Conservation (phyloP, 805 yeast genomes). For the Metschnikowia anglica region DNA sequence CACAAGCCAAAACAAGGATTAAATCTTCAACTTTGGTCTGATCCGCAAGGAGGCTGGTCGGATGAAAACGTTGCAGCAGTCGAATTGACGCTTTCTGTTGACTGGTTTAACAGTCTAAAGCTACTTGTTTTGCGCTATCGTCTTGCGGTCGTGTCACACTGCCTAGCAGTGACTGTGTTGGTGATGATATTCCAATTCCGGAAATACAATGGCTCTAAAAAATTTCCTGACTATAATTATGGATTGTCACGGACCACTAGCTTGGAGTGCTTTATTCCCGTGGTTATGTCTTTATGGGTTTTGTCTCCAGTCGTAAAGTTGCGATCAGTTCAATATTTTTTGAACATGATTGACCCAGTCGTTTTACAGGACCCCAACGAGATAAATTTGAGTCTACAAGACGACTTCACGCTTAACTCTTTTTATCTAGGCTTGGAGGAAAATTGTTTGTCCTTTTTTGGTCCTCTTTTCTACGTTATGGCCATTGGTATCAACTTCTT, state of each 20-base stretch:
- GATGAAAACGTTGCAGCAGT: conserved; percentile 23
- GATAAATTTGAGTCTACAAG: conserved; percentile 36
- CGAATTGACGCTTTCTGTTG: conserved; percentile 47
- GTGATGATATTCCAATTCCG: conserved; percentile 56
- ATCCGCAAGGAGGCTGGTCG: conserved; percentile 29
- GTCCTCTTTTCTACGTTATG: conserved; percentile 52
- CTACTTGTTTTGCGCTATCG: conserved; percentile 75
- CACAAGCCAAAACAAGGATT: conserved; percentile 20
- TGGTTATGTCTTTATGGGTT: conserved; percentile 27
- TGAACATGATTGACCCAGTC: conserved; percentile 53
- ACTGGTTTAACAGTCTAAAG: conserved; percentile 60
- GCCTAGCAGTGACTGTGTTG: conserved; percentile 56
- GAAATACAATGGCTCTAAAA: conserved; percentile 26
- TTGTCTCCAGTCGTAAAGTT: conserved; percentile 41
- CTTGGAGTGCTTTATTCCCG: conserved; percentile 22
- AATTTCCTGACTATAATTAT: conserved; percentile 30
- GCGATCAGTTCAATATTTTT: conserved; percentile 35
- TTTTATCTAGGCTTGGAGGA: conserved; percentile 70
- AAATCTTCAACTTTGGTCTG: conserved; percentile 46
- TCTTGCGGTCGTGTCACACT: conserved; percentile 67
- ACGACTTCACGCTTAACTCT: conserved; percentile 46
- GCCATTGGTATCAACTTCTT: conserved; percentile 45
- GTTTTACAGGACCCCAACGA: conserved; percentile 47
- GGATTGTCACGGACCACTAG: conserved; percentile 38
- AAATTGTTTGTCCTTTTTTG: conserved; percentile 52